Evolutionary conservation across 257 asterid genomes (phyloP), one percentile per base, ranked within the genome.

Genomic region (Forsythia viridissima): DNA sequence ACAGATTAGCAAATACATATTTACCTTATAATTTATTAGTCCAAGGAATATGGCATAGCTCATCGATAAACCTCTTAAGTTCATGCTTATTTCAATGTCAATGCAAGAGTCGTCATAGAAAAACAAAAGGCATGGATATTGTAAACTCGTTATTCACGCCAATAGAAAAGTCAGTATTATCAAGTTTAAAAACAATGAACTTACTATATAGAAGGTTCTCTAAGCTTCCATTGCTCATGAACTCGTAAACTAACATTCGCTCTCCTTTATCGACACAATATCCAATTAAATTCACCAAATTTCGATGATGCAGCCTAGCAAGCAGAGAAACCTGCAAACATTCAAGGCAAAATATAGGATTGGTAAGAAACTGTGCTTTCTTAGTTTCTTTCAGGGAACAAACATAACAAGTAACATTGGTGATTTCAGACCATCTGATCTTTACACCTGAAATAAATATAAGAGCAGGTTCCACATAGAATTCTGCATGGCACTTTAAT

Each of bases 201-300:
- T 89, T 87, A 96, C 98, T 84, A 70, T 96, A 96, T 74, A 96
- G 77, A 80, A 87, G 93, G 82, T 92, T 92, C 24, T 88, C 98
- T 91, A 96, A 90, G 91, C 98, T 96, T 81, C 98, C 99, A 41
- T 93, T 90, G 87, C 97, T 91, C 99, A 96, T 93, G 87, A 86
- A 96, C 86, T 96, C 98, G 59, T 96, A 96, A 73, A 96, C 84
- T 78, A 96, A 86, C 91, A 96, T 93, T 40, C 77, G 93, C 70
- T 93, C 92, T 75, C 98, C 97, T 88, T 90, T 93, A 80, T 96
- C 99, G 67, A 96, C 94, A 77, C 99, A 93, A 79, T 93, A 93
- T 74, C 99, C 99, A 40, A 93, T 91, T 83, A 96, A 91, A 88
- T 95, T 95, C 79, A 95, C 99, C 92, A 95, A 88, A 88, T 92